Percentiles rank a stretch among this genome's conserved stretches.
phyloP scores from a whole-genome alignment of 1,284 basidiomycete species.

The Gastroboletus turbinatus region DNA sequence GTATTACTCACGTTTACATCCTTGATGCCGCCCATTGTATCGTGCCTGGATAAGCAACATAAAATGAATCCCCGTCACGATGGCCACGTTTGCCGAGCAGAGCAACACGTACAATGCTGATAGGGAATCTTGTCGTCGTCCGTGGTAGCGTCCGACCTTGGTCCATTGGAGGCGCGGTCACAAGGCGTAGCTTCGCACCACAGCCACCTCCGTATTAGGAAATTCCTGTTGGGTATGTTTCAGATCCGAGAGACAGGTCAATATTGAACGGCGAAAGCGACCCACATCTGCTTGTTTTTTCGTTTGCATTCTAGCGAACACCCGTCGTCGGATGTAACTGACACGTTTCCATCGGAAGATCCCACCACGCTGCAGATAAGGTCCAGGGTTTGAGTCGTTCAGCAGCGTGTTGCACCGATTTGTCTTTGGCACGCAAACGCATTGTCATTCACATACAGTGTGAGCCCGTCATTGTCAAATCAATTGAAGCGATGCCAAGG shows the following conservation, averaged over 20 bases:
- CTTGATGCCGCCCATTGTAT: conserved; percentile 29
- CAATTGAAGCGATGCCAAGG: conserved; percentile 5
- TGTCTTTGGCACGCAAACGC: background rate
- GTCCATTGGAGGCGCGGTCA: background rate
- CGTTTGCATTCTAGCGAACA: background rate
- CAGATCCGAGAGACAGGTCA: too few relatives aligned
- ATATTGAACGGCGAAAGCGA: too few relatives aligned
- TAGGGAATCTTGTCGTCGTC: background rate
- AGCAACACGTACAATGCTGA: conserved; percentile 14
- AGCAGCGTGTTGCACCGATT: background rate
- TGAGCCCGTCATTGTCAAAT: background rate
- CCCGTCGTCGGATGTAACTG: background rate
- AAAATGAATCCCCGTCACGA: background rate
- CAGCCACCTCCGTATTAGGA: conserved; percentile 7
- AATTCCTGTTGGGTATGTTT: conserved; percentile 2
- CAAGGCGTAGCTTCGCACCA: background rate
- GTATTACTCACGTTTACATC: conserved; percentile 29
- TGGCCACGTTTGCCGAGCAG: background rate
- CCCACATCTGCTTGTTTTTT: background rate
- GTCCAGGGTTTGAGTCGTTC: background rate
- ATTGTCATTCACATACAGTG: background rate
- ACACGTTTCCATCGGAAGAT: background rate
- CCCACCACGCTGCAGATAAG: background rate
- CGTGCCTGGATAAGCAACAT: conserved; percentile 10
- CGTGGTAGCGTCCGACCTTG: background rate